Percentiles rank a stretch among this genome's conserved stretches.
phyloP scores from a whole-genome alignment of 176 grass and related monocot genomes.

The Leersia perrieri region DNA sequence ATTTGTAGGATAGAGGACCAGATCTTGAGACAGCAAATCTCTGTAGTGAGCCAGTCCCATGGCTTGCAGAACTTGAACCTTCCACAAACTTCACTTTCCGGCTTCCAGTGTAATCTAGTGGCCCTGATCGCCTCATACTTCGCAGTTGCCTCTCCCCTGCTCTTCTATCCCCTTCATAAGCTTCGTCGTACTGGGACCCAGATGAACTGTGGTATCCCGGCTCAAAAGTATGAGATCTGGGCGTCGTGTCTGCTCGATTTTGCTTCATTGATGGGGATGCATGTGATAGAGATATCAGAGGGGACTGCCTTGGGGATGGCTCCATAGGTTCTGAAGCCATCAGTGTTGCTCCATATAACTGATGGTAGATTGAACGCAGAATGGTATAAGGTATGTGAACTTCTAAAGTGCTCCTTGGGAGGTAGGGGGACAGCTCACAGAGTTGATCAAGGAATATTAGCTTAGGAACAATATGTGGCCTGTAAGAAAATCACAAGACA shows the following conservation, averaged over 20 bases:
- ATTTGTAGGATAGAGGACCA: constrained; percentile 86
- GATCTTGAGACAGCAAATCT: constrained; percentile 81
- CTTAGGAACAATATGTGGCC: constrained; percentile 72
- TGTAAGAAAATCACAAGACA: constrained; percentile 25
- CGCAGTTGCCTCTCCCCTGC: constrained; percentile 57
- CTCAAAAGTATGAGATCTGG: constrained; percentile 56
- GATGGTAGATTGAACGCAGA: constrained; percentile 83
- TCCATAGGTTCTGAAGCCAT: constrained; percentile 47
- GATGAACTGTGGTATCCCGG: constrained; percentile 53
- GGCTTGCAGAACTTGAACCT: constrained; percentile 68
- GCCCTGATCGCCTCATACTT: constrained; percentile 79
- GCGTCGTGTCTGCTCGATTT: constrained; percentile 47
- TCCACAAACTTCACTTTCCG: constrained; percentile 83
- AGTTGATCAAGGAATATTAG: constrained; percentile 93
- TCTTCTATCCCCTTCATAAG: constrained; percentile 59
- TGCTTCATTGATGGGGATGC: constrained; percentile 62
- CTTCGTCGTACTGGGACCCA: constrained; percentile 54
- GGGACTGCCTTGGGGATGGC: constrained; percentile 87
- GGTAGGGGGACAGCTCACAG: constrained; percentile 78
- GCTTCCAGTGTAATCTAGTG: constrained; percentile 62
- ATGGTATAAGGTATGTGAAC: constrained; percentile 91
- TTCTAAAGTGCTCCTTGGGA: constrained; percentile 95
- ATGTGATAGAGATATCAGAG: constrained; percentile 77
- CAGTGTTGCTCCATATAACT: constrained; percentile 59
- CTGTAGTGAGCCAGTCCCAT: constrained; percentile 60